phyloP scores from a whole-genome alignment of 2,329 filamentous ascomycete species.

The Aspergillus viridinutans region DNA sequence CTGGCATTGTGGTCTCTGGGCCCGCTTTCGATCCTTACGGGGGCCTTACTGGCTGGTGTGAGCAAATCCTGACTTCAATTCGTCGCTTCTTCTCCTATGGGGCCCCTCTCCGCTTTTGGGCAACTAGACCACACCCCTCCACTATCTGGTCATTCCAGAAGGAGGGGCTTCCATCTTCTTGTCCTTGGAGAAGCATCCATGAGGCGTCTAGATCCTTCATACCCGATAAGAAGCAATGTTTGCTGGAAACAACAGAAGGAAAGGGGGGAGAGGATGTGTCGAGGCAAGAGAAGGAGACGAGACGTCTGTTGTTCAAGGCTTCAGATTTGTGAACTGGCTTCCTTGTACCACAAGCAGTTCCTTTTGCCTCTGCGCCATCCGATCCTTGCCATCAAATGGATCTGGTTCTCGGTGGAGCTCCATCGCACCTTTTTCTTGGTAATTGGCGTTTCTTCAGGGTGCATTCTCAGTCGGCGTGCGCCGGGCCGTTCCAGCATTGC shows the following conservation, averaged over 20 bases:
- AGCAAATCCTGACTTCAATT: slow-evolving; percentile 18
- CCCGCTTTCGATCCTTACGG: slow-evolving; percentile 19
- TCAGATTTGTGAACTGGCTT: slow-evolving; percentile 14
- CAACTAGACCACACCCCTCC: slow-evolving; percentile 16
- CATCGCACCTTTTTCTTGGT: slow-evolving; percentile 19
- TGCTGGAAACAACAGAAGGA: slow-evolving; percentile 6
- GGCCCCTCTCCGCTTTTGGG: slow-evolving; percentile 28
- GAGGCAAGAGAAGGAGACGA: slow-evolving; percentile 3
- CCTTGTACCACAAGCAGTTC: slow-evolving; percentile 20
- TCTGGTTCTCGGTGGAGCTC: slow-evolving; percentile 20
- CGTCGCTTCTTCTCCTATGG: slow-evolving; percentile 18
- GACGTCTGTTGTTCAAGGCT: slow-evolving; percentile 26
- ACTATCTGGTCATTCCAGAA: slow-evolving; percentile 17
- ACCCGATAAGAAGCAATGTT: slow-evolving; percentile 15
- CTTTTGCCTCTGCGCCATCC: slow-evolving; percentile 10
- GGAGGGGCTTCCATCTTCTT: slow-evolving; percentile 2
- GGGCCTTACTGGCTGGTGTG: slow-evolving; percentile 14
- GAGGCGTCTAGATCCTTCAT: slow-evolving; percentile 17
- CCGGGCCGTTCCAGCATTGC: slow-evolving; percentile 45
- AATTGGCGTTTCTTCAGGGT: slow-evolving; percentile 35
- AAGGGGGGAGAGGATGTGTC: not conserved
- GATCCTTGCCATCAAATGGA: slow-evolving; percentile 17
- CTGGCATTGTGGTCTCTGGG: slow-evolving; percentile 24
- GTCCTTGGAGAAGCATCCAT: slow-evolving; percentile 11
- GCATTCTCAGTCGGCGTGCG: slow-evolving; percentile 39